Conservation (phyloP, 805 yeast genomes). For the Sungouiozyma ichnusensis region DNA sequence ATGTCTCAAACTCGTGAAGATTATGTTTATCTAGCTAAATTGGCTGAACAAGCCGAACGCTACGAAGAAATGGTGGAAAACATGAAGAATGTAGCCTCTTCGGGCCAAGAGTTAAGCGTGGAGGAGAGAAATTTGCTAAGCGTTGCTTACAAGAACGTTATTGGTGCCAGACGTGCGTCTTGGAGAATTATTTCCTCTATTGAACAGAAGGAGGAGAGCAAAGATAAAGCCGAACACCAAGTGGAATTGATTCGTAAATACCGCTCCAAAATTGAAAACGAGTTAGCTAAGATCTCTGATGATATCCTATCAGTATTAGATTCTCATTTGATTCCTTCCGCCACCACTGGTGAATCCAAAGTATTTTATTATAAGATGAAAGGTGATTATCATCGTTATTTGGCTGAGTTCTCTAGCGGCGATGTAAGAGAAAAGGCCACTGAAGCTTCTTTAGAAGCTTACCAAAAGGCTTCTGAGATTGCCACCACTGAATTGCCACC, state of each 20-base stretch:
- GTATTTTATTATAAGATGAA: slow-evolving; percentile 97
- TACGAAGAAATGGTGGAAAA: slow-evolving; percentile 97
- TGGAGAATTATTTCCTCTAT: slow-evolving; percentile 97
- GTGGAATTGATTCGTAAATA: slow-evolving; percentile 81
- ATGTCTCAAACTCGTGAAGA: slow-evolving; percentile 91
- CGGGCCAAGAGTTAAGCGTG: slow-evolving; percentile 86
- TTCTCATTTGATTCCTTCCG: slow-evolving; percentile 80
- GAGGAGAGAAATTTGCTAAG: slow-evolving; percentile 94
- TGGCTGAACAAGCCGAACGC: slow-evolving; percentile 98
- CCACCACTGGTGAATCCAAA: slow-evolving; percentile 91
- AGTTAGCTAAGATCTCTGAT: slow-evolving; percentile 83
- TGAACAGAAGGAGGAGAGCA: slow-evolving; percentile 93
- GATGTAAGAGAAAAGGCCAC: slow-evolving; percentile 89
- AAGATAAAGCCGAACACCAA: slow-evolving; percentile 74
- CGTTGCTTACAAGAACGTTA: slow-evolving; percentile 93
- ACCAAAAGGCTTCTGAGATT: slow-evolving; percentile 87
- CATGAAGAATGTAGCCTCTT: slow-evolving; percentile 91
- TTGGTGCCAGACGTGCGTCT: slow-evolving; percentile 96
- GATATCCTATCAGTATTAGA: slow-evolving; percentile 79
- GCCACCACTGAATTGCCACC: slow-evolving; percentile 93
- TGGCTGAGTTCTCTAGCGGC: slow-evolving; percentile 86
- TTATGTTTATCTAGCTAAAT: slow-evolving; percentile 91
- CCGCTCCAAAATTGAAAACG: slow-evolving; percentile 85
- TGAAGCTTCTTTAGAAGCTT: slow-evolving; percentile 81
- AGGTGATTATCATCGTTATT: slow-evolving; percentile 97